Conservation (phyloP, 805 yeast species). For the Candida arabinofermentans region DNA sequence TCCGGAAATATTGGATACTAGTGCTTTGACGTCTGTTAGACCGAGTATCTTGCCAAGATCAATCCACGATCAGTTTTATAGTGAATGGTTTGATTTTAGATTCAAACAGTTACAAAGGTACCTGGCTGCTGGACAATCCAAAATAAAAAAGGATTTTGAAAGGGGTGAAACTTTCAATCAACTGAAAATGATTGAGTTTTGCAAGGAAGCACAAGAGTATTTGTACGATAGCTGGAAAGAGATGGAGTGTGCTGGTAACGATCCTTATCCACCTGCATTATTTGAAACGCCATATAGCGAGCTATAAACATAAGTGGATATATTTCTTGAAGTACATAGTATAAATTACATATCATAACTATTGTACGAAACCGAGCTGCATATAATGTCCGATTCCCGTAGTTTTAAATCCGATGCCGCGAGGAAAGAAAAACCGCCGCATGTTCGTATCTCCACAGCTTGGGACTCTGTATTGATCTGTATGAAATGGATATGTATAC, state of each 20-base stretch:
- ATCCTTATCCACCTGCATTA: conserved; percentile 27
- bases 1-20: conserved; percentile 27
- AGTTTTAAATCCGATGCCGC: not conserved
- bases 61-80: conserved; percentile 30
- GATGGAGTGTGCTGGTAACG: conserved; percentile 31
- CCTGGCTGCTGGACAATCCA: conserved; percentile 18
- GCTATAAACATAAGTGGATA: not conserved
- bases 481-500: not conserved
- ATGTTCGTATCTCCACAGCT: no score
- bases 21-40: conserved; percentile 32
- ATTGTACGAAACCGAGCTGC: not conserved
- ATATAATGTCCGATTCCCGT: no score
- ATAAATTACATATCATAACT: no score
- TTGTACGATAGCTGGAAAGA: conserved; percentile 29
- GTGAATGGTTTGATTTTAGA: conserved; percentile 33
- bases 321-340: no score
- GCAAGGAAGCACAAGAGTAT: conserved; percentile 28
- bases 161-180: conserved; percentile 29
- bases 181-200: conserved; percentile 22
- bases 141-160: conserved; percentile 14
- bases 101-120: conserved; percentile 28
- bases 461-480: no score
- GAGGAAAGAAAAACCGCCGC: not conserved
- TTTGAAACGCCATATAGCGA: conserved; percentile 24
- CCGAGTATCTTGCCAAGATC: conserved; percentile 35